A percentile compares a stretch with the other conserved stretches of the same genome.
Conservation (phyloP, 768 basidiomycete species). For the Rhizopogon rudus region DNA sequence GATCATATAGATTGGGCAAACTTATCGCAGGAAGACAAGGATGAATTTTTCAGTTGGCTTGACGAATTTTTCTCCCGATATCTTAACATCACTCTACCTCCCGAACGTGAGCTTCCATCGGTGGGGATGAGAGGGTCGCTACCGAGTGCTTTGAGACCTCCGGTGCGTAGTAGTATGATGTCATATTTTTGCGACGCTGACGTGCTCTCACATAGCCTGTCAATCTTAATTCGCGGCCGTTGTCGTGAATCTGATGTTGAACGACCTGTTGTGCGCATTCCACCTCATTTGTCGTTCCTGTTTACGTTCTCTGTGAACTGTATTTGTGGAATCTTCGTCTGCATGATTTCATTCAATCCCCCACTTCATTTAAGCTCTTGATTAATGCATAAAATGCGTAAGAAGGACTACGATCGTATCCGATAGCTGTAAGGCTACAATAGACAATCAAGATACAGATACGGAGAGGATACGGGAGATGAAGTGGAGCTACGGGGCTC, state of each 20-base stretch:
- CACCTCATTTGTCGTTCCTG: background rate
- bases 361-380: background rate
- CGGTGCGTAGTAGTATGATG: constrained; percentile 14
- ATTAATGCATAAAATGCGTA: background rate
- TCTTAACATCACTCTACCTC: constrained; percentile 22
- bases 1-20: constrained; percentile 62
- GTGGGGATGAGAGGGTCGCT: background rate
- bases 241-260: background rate
- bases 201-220: background rate
- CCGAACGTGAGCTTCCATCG: background rate
- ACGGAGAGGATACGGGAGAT: background rate
- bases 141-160: background rate
- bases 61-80: constrained; percentile 72
- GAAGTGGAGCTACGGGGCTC: constrained; percentile 12
- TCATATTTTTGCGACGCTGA: background rate
- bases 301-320: background rate
- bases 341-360: background rate
- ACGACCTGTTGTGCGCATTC: no score
- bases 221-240: background rate
- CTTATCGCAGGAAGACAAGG: constrained; percentile 62
- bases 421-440: constrained; percentile 2
- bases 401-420: background rate
- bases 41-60: constrained; percentile 71
- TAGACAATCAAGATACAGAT: background rate
- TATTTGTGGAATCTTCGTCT: background rate